A percentile compares a stretch with the other conserved stretches of the same genome.
phyloP scores from a whole-genome alignment of 1,139 yeast species.

The Suhomyces guaymorum region DNA sequence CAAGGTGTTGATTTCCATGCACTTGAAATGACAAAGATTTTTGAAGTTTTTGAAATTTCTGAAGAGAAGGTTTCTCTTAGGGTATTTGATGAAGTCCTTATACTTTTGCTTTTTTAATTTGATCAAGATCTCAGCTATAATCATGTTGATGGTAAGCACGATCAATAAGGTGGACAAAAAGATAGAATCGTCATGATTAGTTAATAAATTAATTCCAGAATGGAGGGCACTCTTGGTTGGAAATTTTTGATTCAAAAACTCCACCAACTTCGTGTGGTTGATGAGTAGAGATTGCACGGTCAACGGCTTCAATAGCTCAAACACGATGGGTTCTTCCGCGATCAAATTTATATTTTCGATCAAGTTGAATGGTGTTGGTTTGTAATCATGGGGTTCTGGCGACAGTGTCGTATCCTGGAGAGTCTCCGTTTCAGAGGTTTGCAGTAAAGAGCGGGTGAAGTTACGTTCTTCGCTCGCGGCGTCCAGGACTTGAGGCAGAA shows the following conservation, averaged over 20 bases:
- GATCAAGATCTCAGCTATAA: constrained; percentile 35
- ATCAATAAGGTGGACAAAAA: constrained; percentile 32
- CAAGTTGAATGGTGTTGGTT: constrained; percentile 17
- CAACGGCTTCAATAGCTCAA: constrained; percentile 24
- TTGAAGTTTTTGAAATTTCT: constrained; percentile 29
- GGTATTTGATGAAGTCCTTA: constrained; percentile 24
- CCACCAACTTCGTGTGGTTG: constrained; percentile 26
- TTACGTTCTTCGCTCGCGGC: background rate
- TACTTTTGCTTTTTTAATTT: constrained; percentile 31
- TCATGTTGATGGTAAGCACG: constrained; percentile 31
- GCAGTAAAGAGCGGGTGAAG: constrained; percentile 1
- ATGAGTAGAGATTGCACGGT: constrained; percentile 33
- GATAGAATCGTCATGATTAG: constrained; percentile 34
- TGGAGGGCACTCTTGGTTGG: constrained; percentile 12
- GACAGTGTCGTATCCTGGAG: background rate
- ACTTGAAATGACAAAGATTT: constrained; percentile 31
- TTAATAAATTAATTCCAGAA: constrained; percentile 23
- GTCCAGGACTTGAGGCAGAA: constrained; percentile 2
- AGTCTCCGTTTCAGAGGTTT: background rate
- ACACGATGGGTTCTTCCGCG: constrained; percentile 19
- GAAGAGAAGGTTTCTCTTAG: constrained; percentile 17
- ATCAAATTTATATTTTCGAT: constrained; percentile 18
- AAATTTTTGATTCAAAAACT: constrained; percentile 27
- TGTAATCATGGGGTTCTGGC: constrained; percentile 16
- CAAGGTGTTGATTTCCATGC: constrained; percentile 30